Percentiles rank a stretch among this genome's conserved stretches.
phyloP scores from a whole-genome alignment of 805 yeast genomes.

The Candida ponderosae region DNA sequence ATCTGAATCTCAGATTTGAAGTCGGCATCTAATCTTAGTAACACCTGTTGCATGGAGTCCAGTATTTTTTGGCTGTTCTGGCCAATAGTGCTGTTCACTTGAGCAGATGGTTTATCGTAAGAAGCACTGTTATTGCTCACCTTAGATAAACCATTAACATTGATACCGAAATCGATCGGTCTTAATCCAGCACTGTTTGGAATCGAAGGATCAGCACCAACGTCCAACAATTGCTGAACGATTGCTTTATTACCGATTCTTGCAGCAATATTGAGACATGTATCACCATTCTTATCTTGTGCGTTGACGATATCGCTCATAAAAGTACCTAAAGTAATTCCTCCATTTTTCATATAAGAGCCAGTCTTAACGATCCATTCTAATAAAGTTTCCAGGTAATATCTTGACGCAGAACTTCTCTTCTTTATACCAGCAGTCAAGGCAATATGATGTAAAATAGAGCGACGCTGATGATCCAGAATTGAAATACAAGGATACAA shows the following conservation, averaged over 20 bases:
- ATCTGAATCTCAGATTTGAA: constrained; percentile 49
- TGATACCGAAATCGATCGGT: constrained; percentile 81
- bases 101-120: not conserved
- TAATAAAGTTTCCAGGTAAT: constrained; percentile 61
- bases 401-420: constrained; percentile 62
- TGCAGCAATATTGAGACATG: constrained; percentile 89
- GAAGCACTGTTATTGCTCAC: not conserved
- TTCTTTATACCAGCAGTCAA: constrained; percentile 72
- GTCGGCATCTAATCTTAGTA: constrained; percentile 45
- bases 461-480: constrained; percentile 63
- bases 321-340: constrained; percentile 45
- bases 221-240: constrained; percentile 72
- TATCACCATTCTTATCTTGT: constrained; percentile 91
- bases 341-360: constrained; percentile 32
- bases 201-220: constrained; percentile 78
- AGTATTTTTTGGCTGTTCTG: constrained; percentile 32
- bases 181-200: constrained; percentile 81
- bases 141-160: constrained; percentile 23
- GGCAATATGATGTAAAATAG: constrained; percentile 83
- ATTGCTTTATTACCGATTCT: constrained; percentile 76
- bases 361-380: constrained; percentile 72
- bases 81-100: constrained; percentile 1
- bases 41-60: constrained; percentile 41
- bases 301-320: constrained; percentile 72
- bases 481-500: constrained; percentile 67